Conservation (phyloP, 192 early-diverging fungal genomes). For the Umbelopsis sp. region DNA sequence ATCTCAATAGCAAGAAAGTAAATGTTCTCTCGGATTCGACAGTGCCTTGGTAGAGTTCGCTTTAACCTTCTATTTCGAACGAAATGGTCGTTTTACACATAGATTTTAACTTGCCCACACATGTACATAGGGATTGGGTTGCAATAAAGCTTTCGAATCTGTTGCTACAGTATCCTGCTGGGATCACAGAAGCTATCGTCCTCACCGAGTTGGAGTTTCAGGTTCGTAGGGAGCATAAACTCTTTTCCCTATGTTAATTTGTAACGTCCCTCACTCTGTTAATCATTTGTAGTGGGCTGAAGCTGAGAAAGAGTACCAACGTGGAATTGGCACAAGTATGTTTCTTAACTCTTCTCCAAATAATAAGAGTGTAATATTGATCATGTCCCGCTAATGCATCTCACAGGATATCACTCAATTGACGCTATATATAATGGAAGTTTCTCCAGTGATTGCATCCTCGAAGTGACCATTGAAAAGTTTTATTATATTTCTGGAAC, state of each 20-base stretch:
- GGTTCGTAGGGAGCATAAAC: neutral
- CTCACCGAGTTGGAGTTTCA: neutral
- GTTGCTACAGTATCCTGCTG: conserved; percentile 1
- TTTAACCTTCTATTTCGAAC: neutral
- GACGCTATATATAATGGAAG: neutral
- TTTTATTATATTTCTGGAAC: neutral
- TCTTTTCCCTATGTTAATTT: neutral
- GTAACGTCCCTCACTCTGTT: neutral
- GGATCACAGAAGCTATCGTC: neutral
- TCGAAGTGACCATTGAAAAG: neutral
- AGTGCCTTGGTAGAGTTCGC: conserved; percentile 3
- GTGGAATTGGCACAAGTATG: neutral
- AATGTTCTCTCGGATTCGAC: neutral
- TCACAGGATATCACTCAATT: neutral
- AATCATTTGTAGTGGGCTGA: neutral
- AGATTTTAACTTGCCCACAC: neutral
- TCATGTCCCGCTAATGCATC: neutral
- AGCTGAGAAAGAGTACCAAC: neutral
- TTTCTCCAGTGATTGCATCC: neutral
- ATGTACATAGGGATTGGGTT: neutral
- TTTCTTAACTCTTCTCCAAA: neutral
- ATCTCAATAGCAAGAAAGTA: neutral
- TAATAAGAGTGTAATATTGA: neutral
- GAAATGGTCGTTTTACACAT: neutral
- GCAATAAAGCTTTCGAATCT: conserved; percentile 18